Base-by-base conservation (phyloP, 768 basidiomycete genomes). In the Phaeotremella skinneri region DNA sequence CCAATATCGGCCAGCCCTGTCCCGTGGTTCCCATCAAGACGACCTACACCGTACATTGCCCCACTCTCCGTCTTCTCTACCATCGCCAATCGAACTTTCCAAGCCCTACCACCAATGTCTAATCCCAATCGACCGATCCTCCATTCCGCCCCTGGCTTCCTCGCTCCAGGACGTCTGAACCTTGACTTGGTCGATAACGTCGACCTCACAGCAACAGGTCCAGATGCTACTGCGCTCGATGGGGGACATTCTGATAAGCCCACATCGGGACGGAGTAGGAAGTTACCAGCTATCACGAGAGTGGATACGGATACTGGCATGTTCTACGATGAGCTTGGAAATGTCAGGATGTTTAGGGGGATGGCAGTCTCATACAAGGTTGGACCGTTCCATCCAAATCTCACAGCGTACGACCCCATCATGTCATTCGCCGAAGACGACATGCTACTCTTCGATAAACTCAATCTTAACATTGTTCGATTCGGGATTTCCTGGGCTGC, bases 401-500 rank as follows among this genome's bases (percentile, higher is more conserved):
- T 62, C 14, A 56, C 56, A 23, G 49, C 41, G n/a, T 62, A 56
- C 42, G 43, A 62, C 29, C 61, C 61, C 9, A 42, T 62, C 13
- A 52, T 30, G 21, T 42, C 32, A 30, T 62, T 62, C 37, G 56
- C 55, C 4, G 49, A 62, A 6, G 61, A 62, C 39, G 61, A 62
- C 48, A 23, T 62, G 30, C 42, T 56, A 2, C 48, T 62, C 17
- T 52, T 62, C 32, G 61, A 62, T 43, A 62, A 62, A 52, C 47
- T 62, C 31, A 62, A 62, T 42, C 51, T 62, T 21, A 62, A 62
- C 52, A 45, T 62, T 29, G 57, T 62, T n/a, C 53, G 61, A 2
- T 31, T 62, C 7, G 61, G 61, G 5, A 58, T 62, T 17, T 62
- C 61, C 2, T 62, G 61, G 61, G 61, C 61, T 9, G 61, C 61